Evolutionary conservation across 176 grass and related monocot genomes (phyloP), one percentile per base, ranked within the genome.

Genomic region (Paspalum vaginatum): DNA sequence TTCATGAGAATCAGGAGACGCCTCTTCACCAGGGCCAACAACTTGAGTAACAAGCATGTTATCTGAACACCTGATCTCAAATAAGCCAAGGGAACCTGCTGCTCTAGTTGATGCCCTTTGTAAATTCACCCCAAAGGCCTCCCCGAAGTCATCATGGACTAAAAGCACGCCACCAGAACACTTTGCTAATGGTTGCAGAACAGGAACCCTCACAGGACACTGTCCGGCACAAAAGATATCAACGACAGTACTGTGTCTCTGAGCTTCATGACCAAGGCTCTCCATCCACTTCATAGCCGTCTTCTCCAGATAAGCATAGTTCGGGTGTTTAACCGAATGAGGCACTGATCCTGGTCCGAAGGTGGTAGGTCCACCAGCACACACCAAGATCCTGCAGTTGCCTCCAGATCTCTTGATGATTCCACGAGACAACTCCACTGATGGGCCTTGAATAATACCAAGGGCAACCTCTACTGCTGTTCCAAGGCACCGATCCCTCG

Each of bases 91-190:
- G 52, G 92, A 95, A 77, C 96, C 90, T 47, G 92, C 82, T 32
- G 96, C 81, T 84, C 91, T 92, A 53, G 88, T 87, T 2, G 92
- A 89, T 18, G 93, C 92, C 84, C 92, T 95, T 84, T 99, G 96
- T 84, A 99, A 84, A 76, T 99, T 99, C 53, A 99, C 92, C 32
- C 93, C 96, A 86, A 99, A 99, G 76, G 93, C 92, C 88, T 99
- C 92, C 40, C 93, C 96, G 89, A 99, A 99, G 85, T 99, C 96
- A 84, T 99, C 96, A 81, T 99, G 92, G 78, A 93, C 87, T 77
- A 99, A 93, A 61, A 99, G 89, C 42, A 99, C 88, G 17, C 96
- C 96, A 74, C 96, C 92, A 53, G 90, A 99, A 75, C 88, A 89
- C 88, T 93, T 95, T 73, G 92, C 96, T 37, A 99, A 61, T 48